These are phyloP conservation scores for Boechera retrofracta DNA, from an alignment of 345 rosid genomes.

Conservation along the genomic window DNA sequence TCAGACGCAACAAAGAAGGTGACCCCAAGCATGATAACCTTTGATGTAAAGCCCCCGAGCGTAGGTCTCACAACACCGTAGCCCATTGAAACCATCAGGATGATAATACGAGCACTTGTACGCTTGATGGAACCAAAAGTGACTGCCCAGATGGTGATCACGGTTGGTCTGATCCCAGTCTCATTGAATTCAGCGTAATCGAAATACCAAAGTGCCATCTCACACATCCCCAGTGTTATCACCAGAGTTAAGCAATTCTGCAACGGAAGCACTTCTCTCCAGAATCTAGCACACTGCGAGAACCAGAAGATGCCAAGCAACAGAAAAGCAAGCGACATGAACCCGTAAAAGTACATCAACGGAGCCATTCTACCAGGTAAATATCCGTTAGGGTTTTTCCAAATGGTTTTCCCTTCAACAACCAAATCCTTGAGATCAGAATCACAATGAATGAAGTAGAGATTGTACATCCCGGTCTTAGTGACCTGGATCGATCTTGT, in stretches of 20 bases:
- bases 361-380: conserved; percentile 99
- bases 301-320: conserved; percentile 91
- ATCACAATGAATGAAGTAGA: conserved; percentile 92
- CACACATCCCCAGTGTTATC: conserved; percentile 90
- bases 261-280: conserved; percentile 89
- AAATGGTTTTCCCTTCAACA: conserved; percentile 82
- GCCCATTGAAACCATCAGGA: conserved; percentile 92
- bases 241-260: conserved; percentile 89
- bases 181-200: conserved; percentile 90
- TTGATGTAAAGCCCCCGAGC: conserved; percentile 86
- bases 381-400: conserved; percentile 95
- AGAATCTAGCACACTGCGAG: conserved; percentile 88
- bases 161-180: conserved; percentile 84
- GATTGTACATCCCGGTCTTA: conserved; percentile 91
- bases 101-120: conserved; percentile 75
- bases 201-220: conserved; percentile 97
- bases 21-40: conserved; percentile 85
- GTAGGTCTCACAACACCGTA: conserved; percentile 99
- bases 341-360: conserved; percentile 80
- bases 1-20: conserved; percentile 93
- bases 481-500: conserved; percentile 64
- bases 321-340: conserved; percentile 90
- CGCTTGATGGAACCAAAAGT: conserved; percentile 81
- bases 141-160: conserved; percentile 93
- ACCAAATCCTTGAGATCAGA: conserved; percentile 62